Base-by-base conservation (phyloP, 257 asterid species). In the Cinchona pubescens region DNA sequence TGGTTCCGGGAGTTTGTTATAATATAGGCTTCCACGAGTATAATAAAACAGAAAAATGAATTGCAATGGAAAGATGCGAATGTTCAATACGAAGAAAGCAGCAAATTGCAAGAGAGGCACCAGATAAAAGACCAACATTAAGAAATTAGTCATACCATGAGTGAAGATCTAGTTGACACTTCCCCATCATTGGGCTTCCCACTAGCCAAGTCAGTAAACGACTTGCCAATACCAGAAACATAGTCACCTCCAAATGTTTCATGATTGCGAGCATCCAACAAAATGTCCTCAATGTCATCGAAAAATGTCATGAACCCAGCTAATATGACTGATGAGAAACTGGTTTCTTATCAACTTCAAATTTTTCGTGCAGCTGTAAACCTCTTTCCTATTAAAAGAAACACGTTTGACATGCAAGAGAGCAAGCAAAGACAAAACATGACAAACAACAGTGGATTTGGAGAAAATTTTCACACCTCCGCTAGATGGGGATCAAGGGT, bases 401-500 rank as follows among this genome's bases (percentile, higher is more conserved):
- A 83, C 46, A 78, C 34, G 56, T 64, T 76, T 66, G 66, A 76
- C 61, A 78, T 77, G 46, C 43, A 75, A 53, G 29, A 75, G 40
- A 72, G 68, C 43, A 70, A 69, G 29, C 23, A 75, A 68, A 32
- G 1, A 67, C 48, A 60, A 7, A 19, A 19, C 45, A 58, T 11
- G 1, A 65, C 25, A 25, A 37, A 56, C 19, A 60, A 53, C 45
- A 40, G 5, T 40, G 45, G 8, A 40, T 40, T 3, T 7, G 7
- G 42, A 4, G 7, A 59, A 30, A 49, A 46, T 71, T 29, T 64
- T 76, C 84, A 73, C 78, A 95, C 99, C 96, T 95, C 99, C 58
- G 99, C 98, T 40, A 91, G 84, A 87, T 92, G 99, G 84, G 90
- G 92, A 88, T 95, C 98, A 78, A 19, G 83, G 79, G 99, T 95